Evolutionary conservation across 805 yeast genomes (phyloP).

Genomic region (Schwanniomyces pseudopolymorphus): DNA sequence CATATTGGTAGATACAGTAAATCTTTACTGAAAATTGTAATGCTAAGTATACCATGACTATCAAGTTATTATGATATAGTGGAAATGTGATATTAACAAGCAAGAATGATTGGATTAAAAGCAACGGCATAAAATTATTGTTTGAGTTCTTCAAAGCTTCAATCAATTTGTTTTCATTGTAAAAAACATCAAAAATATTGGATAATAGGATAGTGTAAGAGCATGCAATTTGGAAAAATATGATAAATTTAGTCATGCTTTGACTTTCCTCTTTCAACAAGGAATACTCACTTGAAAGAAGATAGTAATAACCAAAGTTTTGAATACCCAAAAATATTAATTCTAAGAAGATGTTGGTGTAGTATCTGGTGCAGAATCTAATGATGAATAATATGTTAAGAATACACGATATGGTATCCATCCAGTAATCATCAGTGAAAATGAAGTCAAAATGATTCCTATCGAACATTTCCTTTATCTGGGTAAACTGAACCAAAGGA

Average conservation of each 20-base stretch:
- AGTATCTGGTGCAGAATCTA: conserved; percentile 18
- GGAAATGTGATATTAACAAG: conserved; percentile 22
- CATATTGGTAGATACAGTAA: conserved; percentile 31
- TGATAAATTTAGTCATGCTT: neutral
- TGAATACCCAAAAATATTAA: conserved; percentile 18
- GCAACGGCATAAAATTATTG: conserved; percentile 34
- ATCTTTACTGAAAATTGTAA: conserved; percentile 29
- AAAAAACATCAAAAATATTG: conserved; percentile 2
- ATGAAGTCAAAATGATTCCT: conserved; percentile 7
- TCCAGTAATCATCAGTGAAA: conserved; percentile 9
- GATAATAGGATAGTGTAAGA: neutral
- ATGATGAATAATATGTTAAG: conserved; percentile 28
- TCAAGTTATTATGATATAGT: conserved; percentile 5
- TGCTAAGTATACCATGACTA: conserved; percentile 16
- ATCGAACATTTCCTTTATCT: conserved; percentile 1
- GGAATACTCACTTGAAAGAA: conserved; percentile 7
- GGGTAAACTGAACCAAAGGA: conserved; percentile 1
- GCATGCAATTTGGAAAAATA: neutral
- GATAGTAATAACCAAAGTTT: conserved; percentile 13
- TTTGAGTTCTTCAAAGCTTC: conserved; percentile 21
- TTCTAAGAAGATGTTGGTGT: conserved; percentile 16
- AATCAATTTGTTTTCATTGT: neutral
- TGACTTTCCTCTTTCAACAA: conserved; percentile 2
- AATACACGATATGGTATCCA: conserved; percentile 23
- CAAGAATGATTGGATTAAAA: conserved; percentile 35